Conservation (phyloP, 495 filamentous ascomycete genomes). For the Ascodesmis nigricans region DNA sequence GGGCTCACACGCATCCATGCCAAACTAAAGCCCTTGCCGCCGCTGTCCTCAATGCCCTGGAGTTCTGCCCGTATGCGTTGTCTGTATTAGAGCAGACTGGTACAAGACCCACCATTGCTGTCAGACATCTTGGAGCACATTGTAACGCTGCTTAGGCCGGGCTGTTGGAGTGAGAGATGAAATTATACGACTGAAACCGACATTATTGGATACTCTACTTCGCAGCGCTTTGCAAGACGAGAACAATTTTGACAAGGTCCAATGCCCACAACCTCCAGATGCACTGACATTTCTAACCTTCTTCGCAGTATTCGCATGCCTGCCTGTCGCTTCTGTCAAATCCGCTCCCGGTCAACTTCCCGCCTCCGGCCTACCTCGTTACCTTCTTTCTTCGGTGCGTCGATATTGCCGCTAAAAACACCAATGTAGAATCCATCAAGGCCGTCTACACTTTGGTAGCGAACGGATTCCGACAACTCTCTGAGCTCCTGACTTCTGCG, state of each 20-base stretch:
- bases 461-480: slow-evolving; percentile 16
- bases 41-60: slow-evolving; percentile 12
- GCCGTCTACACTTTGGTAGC: slow-evolving; percentile 18
- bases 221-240: slow-evolving; percentile 18
- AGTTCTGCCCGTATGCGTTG: slow-evolving; percentile 19
- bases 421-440: slow-evolving; percentile 11
- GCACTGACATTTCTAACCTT: slow-evolving; percentile 1
- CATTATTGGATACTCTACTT: slow-evolving; percentile 13
- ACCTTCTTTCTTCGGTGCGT: slow-evolving; percentile 14
- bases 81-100: slow-evolving; percentile 14
- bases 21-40: slow-evolving; percentile 10
- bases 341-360: slow-evolving; percentile 14
- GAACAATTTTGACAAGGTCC: slow-evolving; percentile 19
- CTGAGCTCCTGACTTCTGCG: slow-evolving; percentile 10
- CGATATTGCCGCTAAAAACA: slow-evolving; percentile 16
- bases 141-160: slow-evolving; percentile 7
- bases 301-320: slow-evolving; percentile 15
- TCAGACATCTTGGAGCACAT: neutral
- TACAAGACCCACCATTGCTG: neutral
- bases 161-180: slow-evolving; percentile 9
- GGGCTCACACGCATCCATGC: slow-evolving; percentile 16
- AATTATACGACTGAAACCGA: slow-evolving; percentile 11
- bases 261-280: neutral
- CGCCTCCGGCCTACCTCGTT: slow-evolving; percentile 14
- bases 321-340: slow-evolving; percentile 17